These are phyloP conservation scores for Corrigiola litoralis DNA, from an alignment of 179 eudicot species.

Conservation along the genomic window DNA sequence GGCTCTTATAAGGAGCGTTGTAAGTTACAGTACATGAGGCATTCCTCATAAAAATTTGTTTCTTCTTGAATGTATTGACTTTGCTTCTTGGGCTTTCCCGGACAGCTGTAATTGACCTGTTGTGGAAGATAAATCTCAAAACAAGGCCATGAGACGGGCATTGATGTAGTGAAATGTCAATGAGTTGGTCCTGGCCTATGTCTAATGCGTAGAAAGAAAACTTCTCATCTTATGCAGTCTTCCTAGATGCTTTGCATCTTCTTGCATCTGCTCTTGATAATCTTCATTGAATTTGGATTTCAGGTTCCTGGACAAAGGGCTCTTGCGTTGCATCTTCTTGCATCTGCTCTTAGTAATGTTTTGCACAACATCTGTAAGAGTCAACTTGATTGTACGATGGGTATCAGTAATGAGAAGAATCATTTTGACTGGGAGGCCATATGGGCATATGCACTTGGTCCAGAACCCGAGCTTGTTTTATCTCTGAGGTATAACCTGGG, in stretches of 20 bases:
- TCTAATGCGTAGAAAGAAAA: neutral
- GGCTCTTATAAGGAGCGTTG: conserved; percentile 84
- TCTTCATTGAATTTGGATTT: conserved; percentile 22
- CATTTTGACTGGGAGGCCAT: conserved; percentile 76
- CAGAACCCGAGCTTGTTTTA: conserved; percentile 90
- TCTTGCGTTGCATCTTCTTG: conserved; percentile 79
- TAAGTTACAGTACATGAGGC: conserved; percentile 29
- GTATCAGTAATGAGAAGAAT: conserved; percentile 23
- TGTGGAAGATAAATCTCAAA: too few relatives aligned
- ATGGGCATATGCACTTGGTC: conserved; percentile 93
- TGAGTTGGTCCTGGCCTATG: too few relatives aligned
- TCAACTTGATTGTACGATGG: conserved; percentile 29
- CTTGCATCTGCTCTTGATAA: neutral
- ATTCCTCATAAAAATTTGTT: neutral
- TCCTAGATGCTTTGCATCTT: conserved; percentile 1
- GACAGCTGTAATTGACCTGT: too few relatives aligned
- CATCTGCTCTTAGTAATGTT: conserved; percentile 60
- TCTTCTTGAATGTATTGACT: too few relatives aligned
- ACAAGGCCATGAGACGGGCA: too few relatives aligned
- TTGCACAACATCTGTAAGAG: conserved; percentile 34
- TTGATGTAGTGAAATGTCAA: too few relatives aligned
- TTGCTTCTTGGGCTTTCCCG: too few relatives aligned
- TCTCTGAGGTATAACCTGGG: conserved; percentile 54
- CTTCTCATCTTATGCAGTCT: neutral
- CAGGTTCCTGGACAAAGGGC: conserved; percentile 89